Percentiles rank a stretch among this genome's conserved stretches.
phyloP scores from a whole-genome alignment of 108 stramenopile genomes.

The Epipyxis sp. region DNA sequence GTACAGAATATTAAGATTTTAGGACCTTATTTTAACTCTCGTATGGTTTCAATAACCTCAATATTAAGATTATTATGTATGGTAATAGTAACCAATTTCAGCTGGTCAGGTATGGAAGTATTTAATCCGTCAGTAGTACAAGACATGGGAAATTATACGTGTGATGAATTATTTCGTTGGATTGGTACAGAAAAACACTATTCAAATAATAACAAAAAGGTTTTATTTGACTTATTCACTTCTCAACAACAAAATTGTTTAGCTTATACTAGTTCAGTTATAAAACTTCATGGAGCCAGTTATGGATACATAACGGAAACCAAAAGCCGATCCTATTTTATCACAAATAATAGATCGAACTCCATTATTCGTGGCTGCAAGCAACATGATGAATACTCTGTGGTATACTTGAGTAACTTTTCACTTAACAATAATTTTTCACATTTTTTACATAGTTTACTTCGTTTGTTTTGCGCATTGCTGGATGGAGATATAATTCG shows the following conservation, averaged over 20 bases:
- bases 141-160: neutral
- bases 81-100: no score
- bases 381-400: conserved; percentile 6
- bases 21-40: neutral
- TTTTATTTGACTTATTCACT: neutral
- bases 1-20: no score
- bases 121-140: neutral
- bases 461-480: conserved; percentile 22
- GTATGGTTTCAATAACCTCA: no score
- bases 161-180: conserved; percentile 18
- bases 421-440: conserved; percentile 32
- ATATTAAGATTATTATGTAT: no score
- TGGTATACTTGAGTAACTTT: conserved; percentile 16
- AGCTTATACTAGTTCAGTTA: no score
- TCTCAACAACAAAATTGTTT: neutral
- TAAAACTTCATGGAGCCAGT: neutral
- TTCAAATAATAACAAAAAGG: conserved; percentile 18
- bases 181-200: conserved; percentile 31
- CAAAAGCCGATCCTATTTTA: neutral
- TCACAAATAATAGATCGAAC: neutral
- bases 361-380: neutral
- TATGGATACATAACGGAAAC: neutral
- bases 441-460: conserved; percentile 16
- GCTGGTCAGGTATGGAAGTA: neutral
- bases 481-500: neutral